phyloP scores from a whole-genome alignment of 352 stramenopile species.

The Globisporangium paroecandrum region DNA sequence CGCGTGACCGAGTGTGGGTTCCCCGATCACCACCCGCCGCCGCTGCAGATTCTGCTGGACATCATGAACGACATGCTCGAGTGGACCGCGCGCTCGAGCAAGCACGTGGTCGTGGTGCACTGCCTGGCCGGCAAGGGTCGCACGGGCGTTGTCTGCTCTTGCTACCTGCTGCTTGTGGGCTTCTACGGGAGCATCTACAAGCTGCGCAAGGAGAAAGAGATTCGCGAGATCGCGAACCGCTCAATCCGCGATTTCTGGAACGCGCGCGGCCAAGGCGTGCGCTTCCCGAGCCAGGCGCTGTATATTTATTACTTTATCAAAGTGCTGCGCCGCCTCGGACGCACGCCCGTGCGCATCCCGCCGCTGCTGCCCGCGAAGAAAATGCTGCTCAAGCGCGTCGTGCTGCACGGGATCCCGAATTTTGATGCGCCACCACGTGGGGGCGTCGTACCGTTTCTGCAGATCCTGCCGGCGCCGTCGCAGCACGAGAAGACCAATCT shows the following conservation, averaged over 20 bases:
- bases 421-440: slow-evolving; percentile 61
- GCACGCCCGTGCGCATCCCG: slow-evolving; percentile 56
- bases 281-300: slow-evolving; percentile 76
- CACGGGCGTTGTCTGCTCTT: slow-evolving; percentile 81
- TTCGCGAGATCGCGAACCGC: slow-evolving; percentile 59
- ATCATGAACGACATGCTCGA: slow-evolving; percentile 86
- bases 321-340: slow-evolving; percentile 45
- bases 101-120: slow-evolving; percentile 80
- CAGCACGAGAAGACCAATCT: slow-evolving; percentile 53
- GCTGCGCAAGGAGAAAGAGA: slow-evolving; percentile 55
- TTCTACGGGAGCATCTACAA: slow-evolving; percentile 74
- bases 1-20: slow-evolving; percentile 77
- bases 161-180: slow-evolving; percentile 71
- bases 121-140: slow-evolving; percentile 78
- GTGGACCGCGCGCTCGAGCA: slow-evolving; percentile 55
- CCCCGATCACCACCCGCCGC: slow-evolving; percentile 77
- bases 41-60: slow-evolving; percentile 71
- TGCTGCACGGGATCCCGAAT: slow-evolving; percentile 73
- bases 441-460: slow-evolving; percentile 60
- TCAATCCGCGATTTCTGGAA: slow-evolving; percentile 79
- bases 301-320: slow-evolving; percentile 90
- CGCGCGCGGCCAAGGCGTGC: slow-evolving; percentile 71
- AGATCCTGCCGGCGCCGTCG: slow-evolving; percentile 59
- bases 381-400: slow-evolving; percentile 50
- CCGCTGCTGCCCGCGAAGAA: slow-evolving; percentile 49